These are phyloP conservation scores for Pseudoscleropodium purum DNA, from an alignment of 225 moss, liverwort and hornwort species.

Conservation along the genomic window DNA sequence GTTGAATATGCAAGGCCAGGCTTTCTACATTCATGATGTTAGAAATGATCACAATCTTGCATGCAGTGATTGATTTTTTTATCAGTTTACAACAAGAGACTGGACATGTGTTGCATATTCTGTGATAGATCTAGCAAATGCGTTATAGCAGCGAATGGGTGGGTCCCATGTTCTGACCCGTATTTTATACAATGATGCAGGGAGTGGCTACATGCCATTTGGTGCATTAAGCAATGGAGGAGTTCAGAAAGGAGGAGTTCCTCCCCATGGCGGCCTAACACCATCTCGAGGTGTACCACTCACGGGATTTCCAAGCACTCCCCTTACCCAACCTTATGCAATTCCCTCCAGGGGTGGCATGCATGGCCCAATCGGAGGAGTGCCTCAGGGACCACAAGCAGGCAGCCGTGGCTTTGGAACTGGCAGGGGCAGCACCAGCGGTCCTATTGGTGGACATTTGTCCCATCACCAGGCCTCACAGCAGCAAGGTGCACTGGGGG, in stretches of 20 bases:
- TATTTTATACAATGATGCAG: conserved; percentile 12
- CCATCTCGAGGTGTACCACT: conserved; percentile 54
- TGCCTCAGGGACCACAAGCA: conserved; percentile 83
- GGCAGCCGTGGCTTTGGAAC: conserved; percentile 81
- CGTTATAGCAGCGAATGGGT: background rate
- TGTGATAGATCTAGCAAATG: background rate
- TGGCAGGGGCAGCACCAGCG: conserved; percentile 82
- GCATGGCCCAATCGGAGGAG: conserved; percentile 91
- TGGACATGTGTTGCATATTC: background rate
- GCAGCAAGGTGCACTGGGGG: conserved; percentile 38
- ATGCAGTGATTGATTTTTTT: background rate
- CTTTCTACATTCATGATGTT: background rate
- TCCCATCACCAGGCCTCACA: conserved; percentile 86
- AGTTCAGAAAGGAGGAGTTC: conserved; percentile 55
- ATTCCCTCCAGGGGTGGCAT: conserved; percentile 91
- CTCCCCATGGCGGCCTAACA: conserved; percentile 51
- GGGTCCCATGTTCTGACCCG: background rate
- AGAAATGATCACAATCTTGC: background rate
- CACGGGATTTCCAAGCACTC: conserved; percentile 37
- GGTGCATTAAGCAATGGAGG: conserved; percentile 59
- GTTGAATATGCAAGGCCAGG: background rate
- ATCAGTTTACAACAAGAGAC: background rate
- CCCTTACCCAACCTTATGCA: conserved; percentile 92
- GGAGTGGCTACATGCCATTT: conserved; percentile 70
- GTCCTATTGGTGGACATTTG: conserved; percentile 95